Base-by-base conservation (phyloP, 495 filamentous ascomycete genomes). In the Chaetomium tenue region DNA sequence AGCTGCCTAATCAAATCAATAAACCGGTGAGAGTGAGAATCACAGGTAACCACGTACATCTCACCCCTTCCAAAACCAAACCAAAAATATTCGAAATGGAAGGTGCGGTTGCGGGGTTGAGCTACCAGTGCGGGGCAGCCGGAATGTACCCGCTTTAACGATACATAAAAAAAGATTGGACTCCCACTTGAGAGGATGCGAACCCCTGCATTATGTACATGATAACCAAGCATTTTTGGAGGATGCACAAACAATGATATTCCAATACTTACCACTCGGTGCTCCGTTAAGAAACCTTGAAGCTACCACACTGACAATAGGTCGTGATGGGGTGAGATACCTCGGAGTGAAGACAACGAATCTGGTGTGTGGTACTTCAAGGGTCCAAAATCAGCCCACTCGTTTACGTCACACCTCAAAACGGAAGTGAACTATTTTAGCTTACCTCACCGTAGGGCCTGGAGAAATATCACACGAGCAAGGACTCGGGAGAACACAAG, bases 51-150 rank as follows among this genome's bases (percentile, higher is more conserved):
- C 33, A 37, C 33, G 33, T 37, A 37, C n/a, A n/a, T 6, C 33
- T 37, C 33, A 37, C 33, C 5, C 33, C 33, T 5, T 37, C 9
- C 33, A 7, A 37, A 5, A 7, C 33, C 33, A 12, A 37, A 6
- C 18, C 53, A 28, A 56, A 22, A 20, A 28, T 44, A 44, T 44
- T 44, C 40, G 18, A 44, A 8, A 37, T 18, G 16, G 33, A 56
- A 28, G 3, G 22, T 26, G 20, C 9, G 48, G 55, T 13, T 44
- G 55, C 9, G 12, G 54, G 30, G 39, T 46, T 37, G 33, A 37
- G 40, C 39, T 58, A 20, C n/a, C 25, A 20, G n/a, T 48, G 57
- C 57, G 57, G 57, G 57, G 57, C 56, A 37, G 8, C 40, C 25
- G 40, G 25, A 30, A 20, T 5, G 26, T 44, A 47, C 42, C 57